Evolutionary conservation across 192 early-diverging fungal genomes (phyloP).

Genomic region (Borealophlyctis nickersoniae): DNA sequence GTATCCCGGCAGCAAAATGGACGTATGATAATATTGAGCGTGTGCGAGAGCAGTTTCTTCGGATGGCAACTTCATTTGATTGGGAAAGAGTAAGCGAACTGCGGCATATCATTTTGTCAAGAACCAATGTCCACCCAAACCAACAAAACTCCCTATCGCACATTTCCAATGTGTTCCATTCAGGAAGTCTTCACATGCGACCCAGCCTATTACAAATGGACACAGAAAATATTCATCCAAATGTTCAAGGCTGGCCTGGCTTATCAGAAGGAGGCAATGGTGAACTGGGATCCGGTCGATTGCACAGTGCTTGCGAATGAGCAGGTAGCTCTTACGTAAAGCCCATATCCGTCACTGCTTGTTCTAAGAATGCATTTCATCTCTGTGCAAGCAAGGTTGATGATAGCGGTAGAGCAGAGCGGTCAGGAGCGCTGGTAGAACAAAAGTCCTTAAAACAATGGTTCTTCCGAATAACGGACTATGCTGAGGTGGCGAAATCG

Average conservation of each 20-base stretch:
- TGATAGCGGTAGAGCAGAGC: slow-evolving; percentile 78
- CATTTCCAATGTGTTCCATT: neutral
- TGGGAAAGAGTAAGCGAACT: slow-evolving; percentile 68
- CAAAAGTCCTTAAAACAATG: slow-evolving; percentile 81
- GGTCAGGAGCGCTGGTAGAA: slow-evolving; percentile 91
- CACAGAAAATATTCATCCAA: slow-evolving; percentile 84
- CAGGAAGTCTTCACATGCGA: slow-evolving; percentile 85
- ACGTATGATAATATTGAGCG: slow-evolving; percentile 73
- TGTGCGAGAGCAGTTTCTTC: slow-evolving; percentile 80
- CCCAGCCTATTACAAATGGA: slow-evolving; percentile 89
- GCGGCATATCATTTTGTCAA: neutral
- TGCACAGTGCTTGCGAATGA: slow-evolving; percentile 95
- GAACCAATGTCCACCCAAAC: neutral
- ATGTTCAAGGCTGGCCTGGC: slow-evolving; percentile 74
- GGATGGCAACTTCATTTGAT: slow-evolving; percentile 80
- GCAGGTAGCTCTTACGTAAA: too few species aligned
- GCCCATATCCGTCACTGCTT: too few species aligned
- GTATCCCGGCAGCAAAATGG: slow-evolving; percentile 77
- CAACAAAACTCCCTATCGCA: neutral
- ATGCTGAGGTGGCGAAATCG: slow-evolving; percentile 59
- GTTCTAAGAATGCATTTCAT: neutral
- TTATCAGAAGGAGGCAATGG: slow-evolving; percentile 83
- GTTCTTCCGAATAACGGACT: slow-evolving; percentile 87
- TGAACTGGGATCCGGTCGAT: slow-evolving; percentile 98
- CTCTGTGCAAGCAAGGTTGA: slow-evolving; percentile 59